Base-by-base conservation (phyloP, 148 eudicot genomes). In the Hydrangea macrophylla region DNA sequence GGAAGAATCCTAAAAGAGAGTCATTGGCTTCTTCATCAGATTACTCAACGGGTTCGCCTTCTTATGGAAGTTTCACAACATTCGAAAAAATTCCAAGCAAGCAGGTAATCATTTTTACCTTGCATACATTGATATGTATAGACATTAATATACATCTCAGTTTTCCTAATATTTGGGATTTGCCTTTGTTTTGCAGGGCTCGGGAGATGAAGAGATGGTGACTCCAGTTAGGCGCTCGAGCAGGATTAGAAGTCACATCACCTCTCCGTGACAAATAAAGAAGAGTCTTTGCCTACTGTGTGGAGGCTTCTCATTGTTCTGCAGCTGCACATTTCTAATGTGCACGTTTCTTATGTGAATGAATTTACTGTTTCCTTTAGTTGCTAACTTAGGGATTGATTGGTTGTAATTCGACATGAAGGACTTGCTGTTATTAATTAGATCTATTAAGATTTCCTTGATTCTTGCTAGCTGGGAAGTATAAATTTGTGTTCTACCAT, bases 31-130 rank as follows among this genome's bases (percentile, higher is more conserved):
- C 96, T 36, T 88, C 97, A 13, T 83, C 91, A 2, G 96, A 87
- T 22, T 84, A 62, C 68, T 78, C 93, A 0, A 79, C 33, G 60
- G 80, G 65, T 55, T 77, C 91, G 2, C 75, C 84, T 69, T 89
- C 99, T 32, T 95, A 89, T 57, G 99, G 99, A 71, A 95, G 99
- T 76, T 95, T 95, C 89, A 95, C 96, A 62, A 89, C 96, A 12
- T 89, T 75, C 45, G 89, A 88, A 75, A 80, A 74, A 72, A 68
- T 84, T 62, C 90, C 86, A 11, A 60, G 65, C 30, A 90, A 84
- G 68, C 73, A 78, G 70, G 97, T 91, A 72, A 89, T 7, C 33
- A 45, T 22, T 23, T 24, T 63, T 7, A 53, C n/a, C n/a, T 59
- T 53, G 30, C 32, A 25, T 2, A 23, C 18, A 68, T 5, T 7